Evolutionary conservation across 176 grass and related monocot species (phyloP), one percentile per base, ranked within the genome.

Genomic region (Hsuehochloa calcarea): DNA sequence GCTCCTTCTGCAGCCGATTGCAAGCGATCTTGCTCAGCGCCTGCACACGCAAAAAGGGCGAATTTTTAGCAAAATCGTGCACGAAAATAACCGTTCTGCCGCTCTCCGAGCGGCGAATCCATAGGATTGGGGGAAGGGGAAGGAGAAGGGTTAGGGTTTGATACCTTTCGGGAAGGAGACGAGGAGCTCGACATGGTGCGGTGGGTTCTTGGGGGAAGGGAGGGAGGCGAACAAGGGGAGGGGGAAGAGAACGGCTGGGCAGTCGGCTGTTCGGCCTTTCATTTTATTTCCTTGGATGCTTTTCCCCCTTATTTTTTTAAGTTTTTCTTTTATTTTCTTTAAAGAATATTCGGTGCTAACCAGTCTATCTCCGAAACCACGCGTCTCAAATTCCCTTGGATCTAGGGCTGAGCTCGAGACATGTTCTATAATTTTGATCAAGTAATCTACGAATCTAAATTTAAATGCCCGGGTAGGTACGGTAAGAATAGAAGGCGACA

Each of bases 11-110:
- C 68, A 98, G 90, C 75, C 96, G 89, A 82, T 93, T 93, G 93
- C 85, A 85, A 5, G 96, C 96, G 91, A 95, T 98, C 93, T 95
- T 98, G 96, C 96, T 98, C 91, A 98, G 90, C 71, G 85, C 90
- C 96, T 98, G 87, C 45, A 22, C 80, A 17, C 31, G 14, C 11
- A 71, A 82, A n/a, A 52, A 80, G 47, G 69, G 4, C 38, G 9
- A 11, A 71, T 29, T 78, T 27, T 56, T 10, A 58, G 83, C 74
- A 73, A 34, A 79, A 79, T 86, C 79, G 72, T 38, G 22, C 61
- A 44, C 23, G 46, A 49, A 72, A 47, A 78, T 38, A 10, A 9
- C 37, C 56, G 26, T 12, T 6, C 37, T 29, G 44, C 14, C 13
- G 70, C 78, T 25, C 12, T 11, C 27, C 69, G 10, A 19, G 19